A percentile compares a stretch with the other conserved stretches of the same genome.
These are phyloP conservation scores for Microcyclospora tardicrescens DNA, from an alignment of 2,329 filamentous ascomycete species.

Conservation along the genomic window DNA sequence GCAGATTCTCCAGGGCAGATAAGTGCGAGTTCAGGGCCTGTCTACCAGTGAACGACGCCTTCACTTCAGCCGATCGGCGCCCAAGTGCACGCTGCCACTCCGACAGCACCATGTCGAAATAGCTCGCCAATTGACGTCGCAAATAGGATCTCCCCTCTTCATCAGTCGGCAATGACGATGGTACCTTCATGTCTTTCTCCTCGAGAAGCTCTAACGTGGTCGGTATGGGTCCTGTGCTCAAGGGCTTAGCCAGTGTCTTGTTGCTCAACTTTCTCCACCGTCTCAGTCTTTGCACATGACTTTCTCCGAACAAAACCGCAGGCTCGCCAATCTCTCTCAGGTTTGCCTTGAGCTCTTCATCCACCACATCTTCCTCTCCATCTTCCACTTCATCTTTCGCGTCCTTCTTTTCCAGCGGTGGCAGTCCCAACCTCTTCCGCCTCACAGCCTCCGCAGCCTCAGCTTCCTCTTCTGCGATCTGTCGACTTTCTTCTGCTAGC, in stretches of 20 bases:
- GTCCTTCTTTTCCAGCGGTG: conserved; percentile 29
- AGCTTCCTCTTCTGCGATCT: conserved; percentile 57
- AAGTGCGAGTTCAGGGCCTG: conserved; percentile 74
- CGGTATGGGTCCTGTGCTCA: conserved; percentile 69
- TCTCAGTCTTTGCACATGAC: conserved; percentile 52
- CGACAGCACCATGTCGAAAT: conserved; percentile 88
- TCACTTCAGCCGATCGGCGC: conserved; percentile 41
- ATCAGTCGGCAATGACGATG: conserved; percentile 48
- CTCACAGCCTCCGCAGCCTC: conserved; percentile 58
- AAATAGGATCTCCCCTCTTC: conserved; percentile 55
- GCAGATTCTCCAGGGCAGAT: conserved; percentile 76
- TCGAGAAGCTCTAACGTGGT: conserved; percentile 69
- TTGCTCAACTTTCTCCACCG: conserved; percentile 54
- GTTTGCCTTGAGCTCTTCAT: conserved; percentile 55
- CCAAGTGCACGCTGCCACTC: conserved; percentile 76
- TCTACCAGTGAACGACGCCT: conserved; percentile 66
- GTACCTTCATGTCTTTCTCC: conserved; percentile 80
- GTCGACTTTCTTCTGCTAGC: conserved; percentile 68
- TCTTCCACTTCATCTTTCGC: neutral
- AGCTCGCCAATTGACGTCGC: conserved; percentile 78
- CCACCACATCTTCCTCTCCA: conserved; percentile 47
- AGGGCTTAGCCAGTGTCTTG: conserved; percentile 25
- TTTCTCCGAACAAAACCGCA: conserved; percentile 66
- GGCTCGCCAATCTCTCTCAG: conserved; percentile 65
- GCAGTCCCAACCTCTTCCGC: conserved; percentile 66